These are phyloP conservation scores for Chalciporus piperatus DNA, from an alignment of 768 basidiomycete species.

Conservation along the genomic window DNA sequence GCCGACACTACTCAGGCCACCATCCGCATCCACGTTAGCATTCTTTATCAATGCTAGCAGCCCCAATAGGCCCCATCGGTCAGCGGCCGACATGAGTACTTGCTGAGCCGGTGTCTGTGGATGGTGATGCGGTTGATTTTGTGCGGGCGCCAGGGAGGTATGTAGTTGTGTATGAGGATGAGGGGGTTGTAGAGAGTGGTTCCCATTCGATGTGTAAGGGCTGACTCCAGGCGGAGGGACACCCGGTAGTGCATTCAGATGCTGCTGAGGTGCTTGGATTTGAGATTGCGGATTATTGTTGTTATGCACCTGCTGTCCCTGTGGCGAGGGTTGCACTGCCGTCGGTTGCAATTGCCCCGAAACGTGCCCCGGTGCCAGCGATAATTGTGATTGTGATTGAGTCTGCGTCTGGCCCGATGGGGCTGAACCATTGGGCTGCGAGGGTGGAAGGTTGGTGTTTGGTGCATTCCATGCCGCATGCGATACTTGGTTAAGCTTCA, in stretches of 20 bases:
- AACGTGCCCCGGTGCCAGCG: conserved; percentile 23
- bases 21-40: conserved; percentile 71
- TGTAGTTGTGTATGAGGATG: conserved; percentile 37
- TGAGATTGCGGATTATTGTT: conserved; percentile 33
- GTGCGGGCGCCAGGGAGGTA: conserved; percentile 26
- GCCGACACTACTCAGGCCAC: conserved; percentile 78
- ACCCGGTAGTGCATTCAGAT: conserved; percentile 53
- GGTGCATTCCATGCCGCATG: conserved; percentile 67
- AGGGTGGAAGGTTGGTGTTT: conserved; percentile 42
- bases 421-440: conserved; percentile 28
- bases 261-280: conserved; percentile 39
- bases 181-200: conserved; percentile 31
- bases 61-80: conserved; percentile 90
- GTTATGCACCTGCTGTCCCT: conserved; percentile 27
- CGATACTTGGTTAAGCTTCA: conserved; percentile 62
- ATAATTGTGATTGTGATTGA: conserved; percentile 23
- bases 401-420: conserved; percentile 20
- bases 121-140: conserved; percentile 42
- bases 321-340: conserved; percentile 25
- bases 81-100: conserved; percentile 86
- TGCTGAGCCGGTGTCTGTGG: conserved; percentile 93
- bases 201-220: conserved; percentile 36
- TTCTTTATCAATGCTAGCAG: conserved; percentile 85
- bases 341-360: conserved; percentile 17
- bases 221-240: conserved; percentile 40